Conservation (phyloP, 129 eudicot genomes). For the Silybum marianum region DNA sequence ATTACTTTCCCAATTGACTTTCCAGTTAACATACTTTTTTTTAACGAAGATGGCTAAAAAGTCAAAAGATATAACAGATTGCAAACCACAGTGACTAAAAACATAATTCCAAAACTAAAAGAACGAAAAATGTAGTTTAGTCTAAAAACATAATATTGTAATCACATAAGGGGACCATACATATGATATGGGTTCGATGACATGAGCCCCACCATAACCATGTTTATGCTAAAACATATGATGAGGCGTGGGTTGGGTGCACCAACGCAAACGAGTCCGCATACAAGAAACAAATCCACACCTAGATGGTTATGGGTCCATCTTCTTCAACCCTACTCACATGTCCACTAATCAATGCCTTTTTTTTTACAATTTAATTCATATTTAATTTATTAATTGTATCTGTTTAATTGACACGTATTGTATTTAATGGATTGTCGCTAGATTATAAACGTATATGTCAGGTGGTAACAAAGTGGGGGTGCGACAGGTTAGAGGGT, state of each 20-base stretch:
- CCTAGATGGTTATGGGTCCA: conserved; percentile 46
- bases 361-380: conserved; percentile 10
- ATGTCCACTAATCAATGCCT: conserved; percentile 39
- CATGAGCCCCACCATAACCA: conserved; percentile 28
- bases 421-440: background rate
- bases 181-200: conserved; percentile 23
- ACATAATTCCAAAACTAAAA: background rate
- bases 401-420: background rate
- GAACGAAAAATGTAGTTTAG: background rate
- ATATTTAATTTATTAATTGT: conserved; percentile 7
- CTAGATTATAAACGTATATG: background rate
- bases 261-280: conserved; percentile 38
- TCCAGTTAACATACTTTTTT: background rate
- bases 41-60: too few relatives aligned
- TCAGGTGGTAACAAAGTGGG: background rate
- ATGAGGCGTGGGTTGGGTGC: conserved; percentile 47
- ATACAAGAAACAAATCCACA: conserved; percentile 34
- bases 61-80: background rate
- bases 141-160: conserved; percentile 2
- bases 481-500: background rate
- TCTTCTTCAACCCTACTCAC: conserved; percentile 37
- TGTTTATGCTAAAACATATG: conserved; percentile 32
- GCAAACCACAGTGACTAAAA: background rate
- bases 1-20: too few relatives aligned
- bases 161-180: conserved; percentile 30